These are phyloP conservation scores for Ceratocystis lukuohia DNA, from an alignment of 2,329 filamentous ascomycete species.

Conservation along the genomic window DNA sequence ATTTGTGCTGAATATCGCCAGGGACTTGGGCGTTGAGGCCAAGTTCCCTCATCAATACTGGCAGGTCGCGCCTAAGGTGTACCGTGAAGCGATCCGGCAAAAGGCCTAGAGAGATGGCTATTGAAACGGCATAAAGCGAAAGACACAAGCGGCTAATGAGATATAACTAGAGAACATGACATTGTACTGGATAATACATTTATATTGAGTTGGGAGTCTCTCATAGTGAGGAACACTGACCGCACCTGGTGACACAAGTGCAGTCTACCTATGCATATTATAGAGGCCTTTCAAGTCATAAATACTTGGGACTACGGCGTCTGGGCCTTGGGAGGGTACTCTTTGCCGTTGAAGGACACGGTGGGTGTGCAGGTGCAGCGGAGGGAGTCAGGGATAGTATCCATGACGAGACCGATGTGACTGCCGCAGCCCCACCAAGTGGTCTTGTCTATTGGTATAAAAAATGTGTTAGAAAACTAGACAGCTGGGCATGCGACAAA, in stretches of 20 bases:
- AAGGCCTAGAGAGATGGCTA: background rate
- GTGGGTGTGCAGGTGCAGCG: conserved; percentile 55
- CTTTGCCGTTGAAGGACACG: conserved; percentile 44
- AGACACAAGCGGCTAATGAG: background rate
- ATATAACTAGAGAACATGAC: background rate
- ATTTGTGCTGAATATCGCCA: conserved; percentile 59
- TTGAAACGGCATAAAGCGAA: background rate
- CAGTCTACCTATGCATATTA: no score
- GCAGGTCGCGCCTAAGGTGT: conserved; percentile 26
- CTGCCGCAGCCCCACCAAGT: conserved; percentile 54
- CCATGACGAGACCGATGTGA: conserved; percentile 50
- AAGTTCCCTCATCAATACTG: conserved; percentile 57
- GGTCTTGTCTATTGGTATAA: conserved; percentile 35
- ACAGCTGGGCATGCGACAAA: background rate
- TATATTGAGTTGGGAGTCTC: background rate
- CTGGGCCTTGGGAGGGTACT: conserved; percentile 51
- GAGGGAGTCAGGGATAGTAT: conserved; percentile 41
- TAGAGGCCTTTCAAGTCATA: background rate
- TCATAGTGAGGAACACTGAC: background rate
- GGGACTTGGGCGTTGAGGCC: conserved; percentile 57
- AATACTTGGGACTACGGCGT: conserved; percentile 20
- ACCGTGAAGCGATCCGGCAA: background rate
- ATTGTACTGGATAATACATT: background rate
- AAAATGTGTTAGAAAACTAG: background rate
- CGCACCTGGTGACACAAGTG: no score